phyloP scores from a whole-genome alignment of 1,284 basidiomycete species.

The Malassezia arunalokei region DNA sequence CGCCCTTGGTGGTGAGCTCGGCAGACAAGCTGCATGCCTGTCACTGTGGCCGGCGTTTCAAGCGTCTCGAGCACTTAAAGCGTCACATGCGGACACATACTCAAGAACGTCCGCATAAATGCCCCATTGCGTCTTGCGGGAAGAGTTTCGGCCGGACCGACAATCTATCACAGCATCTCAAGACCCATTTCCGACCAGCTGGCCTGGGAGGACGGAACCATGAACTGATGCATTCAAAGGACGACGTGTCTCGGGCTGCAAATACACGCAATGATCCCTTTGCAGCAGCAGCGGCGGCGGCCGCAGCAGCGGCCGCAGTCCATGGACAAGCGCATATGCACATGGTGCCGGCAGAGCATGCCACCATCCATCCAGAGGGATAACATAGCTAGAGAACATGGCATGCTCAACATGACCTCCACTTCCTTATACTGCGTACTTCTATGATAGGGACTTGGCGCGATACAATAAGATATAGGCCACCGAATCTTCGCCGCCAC shows the following conservation, averaged over 20 bases:
- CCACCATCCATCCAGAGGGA: too few relatives aligned
- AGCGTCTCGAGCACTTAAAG: slow-evolving; percentile 45
- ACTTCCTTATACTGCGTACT: background rate
- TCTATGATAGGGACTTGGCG: slow-evolving; percentile 17
- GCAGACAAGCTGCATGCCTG: slow-evolving; percentile 44
- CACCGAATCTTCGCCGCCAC: slow-evolving; percentile 42
- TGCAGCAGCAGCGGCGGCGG: slow-evolving; percentile 24
- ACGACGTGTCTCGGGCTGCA: background rate
- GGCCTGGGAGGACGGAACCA: slow-evolving; percentile 22
- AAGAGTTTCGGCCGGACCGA: slow-evolving; percentile 44
- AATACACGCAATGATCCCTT: slow-evolving; percentile 35
- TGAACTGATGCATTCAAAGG: background rate
- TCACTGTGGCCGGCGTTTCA: slow-evolving; percentile 44
- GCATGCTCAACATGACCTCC: too few relatives aligned
- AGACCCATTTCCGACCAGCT: slow-evolving; percentile 39
- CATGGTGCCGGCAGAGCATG: too few relatives aligned
- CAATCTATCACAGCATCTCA: slow-evolving; percentile 44
- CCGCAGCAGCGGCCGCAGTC: slow-evolving; percentile 19
- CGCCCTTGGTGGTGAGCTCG: slow-evolving; percentile 42
- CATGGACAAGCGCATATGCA: too few relatives aligned
- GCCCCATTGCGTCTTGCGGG: slow-evolving; percentile 39
- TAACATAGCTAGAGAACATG: too few relatives aligned
- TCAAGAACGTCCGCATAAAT: slow-evolving; percentile 40
- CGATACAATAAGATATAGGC: slow-evolving; percentile 41
- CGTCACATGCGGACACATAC: slow-evolving; percentile 45